Base-by-base conservation (phyloP, 129 eudicot genomes). In the Deinandra increscens region DNA sequence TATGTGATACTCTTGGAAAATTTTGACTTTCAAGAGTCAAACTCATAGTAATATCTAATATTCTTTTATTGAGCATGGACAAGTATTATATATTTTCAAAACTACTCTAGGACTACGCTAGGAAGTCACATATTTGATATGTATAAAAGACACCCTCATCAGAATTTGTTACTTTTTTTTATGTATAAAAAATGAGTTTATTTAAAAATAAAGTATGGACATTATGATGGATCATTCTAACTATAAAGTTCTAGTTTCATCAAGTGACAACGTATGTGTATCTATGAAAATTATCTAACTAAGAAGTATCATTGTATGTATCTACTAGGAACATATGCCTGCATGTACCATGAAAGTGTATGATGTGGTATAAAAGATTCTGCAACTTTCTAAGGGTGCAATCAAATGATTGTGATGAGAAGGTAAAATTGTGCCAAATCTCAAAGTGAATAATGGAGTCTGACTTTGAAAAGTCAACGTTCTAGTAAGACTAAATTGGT, bases 1-100 rank as follows among this genome's bases (percentile, higher is more conserved):
- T 38, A 69, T 76, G 75, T 49, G 75, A 76, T 60, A 38, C 71
- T 12, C 62, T 38, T 62, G 39, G 22, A 45, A 34, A 43, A 17
- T 46, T 75, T 58, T 68, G 41, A 73, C 48, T 59, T 45, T 60
- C 55, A 34, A 69, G 49, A 60, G 68, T 68, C 69, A 68, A 75
- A 66, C 8, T 19, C 26, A 37, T 36, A 1, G 2, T 41, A 8
- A 33, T 26, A 51, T 44, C 34, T 17, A 10, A 38, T 17, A 34
- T 45, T 15, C 33, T 72, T 72, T 5, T 4, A 41, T 22, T 22
- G 22, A 39, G 54, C 69, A 41, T 64, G 51, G 37, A 64, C 50
- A 65, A 23, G 70, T 43, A 22, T 44, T 65, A 7, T 42, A 20
- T 26, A 7, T 43, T 43, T 11, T 43, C 4, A 6, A 12, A 18